Evolutionary conservation across 805 yeast genomes (phyloP).

Genomic region (Yarrowia phangngaensis): DNA sequence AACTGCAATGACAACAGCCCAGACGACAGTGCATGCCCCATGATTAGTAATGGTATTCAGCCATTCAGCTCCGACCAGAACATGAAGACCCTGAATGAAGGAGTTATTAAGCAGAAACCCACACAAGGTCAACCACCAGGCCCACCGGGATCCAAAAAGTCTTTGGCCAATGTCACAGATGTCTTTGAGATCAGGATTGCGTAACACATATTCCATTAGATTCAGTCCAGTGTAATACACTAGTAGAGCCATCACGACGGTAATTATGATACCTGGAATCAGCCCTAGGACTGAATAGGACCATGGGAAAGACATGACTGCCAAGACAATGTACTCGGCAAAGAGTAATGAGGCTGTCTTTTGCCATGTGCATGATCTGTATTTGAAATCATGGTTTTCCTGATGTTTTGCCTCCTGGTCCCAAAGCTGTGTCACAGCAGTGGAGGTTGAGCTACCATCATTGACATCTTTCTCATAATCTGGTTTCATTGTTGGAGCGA

Average conservation of each 20-base stretch:
- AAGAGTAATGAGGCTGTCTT: constrained; percentile 57
- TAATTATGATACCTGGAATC: constrained; percentile 55
- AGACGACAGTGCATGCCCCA: constrained; percentile 51
- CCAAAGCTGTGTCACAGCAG: no score
- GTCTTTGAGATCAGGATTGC: constrained; percentile 50
- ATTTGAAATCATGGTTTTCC: constrained; percentile 41
- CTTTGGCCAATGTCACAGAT: constrained; percentile 60
- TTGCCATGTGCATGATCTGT: constrained; percentile 54
- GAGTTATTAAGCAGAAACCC: constrained; percentile 55
- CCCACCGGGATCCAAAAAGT: constrained; percentile 48
- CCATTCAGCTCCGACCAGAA: constrained; percentile 56
- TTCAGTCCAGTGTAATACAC: constrained; percentile 55
- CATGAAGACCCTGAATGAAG: constrained; percentile 57
- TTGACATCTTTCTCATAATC: no score
- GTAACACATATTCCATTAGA: constrained; percentile 53
- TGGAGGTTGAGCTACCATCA: no score
- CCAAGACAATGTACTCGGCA: constrained; percentile 58
- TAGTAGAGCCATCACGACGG: constrained; percentile 49
- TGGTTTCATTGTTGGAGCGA: no score
- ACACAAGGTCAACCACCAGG: constrained; percentile 56
- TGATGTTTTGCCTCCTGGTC: constrained; percentile 29
- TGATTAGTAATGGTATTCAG: constrained; percentile 53
- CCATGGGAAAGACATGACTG: constrained; percentile 66
- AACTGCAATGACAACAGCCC: constrained; percentile 48
- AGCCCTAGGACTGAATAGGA: constrained; percentile 57